phyloP scores from a whole-genome alignment of 768 basidiomycete genomes.

The Lactifluus volemus region DNA sequence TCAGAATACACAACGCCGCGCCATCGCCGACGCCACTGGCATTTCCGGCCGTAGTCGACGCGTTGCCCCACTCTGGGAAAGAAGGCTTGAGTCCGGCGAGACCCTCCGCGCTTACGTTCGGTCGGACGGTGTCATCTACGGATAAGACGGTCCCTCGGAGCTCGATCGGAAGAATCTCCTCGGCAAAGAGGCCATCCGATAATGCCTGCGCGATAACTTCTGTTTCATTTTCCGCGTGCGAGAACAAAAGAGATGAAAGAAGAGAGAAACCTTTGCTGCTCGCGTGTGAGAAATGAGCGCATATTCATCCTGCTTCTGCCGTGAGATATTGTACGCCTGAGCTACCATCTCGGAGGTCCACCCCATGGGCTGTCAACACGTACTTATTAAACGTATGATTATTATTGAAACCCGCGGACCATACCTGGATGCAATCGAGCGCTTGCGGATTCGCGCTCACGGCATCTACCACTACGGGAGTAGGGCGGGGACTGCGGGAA shows the following conservation, averaged over 20 bases:
- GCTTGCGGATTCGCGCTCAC: conserved; percentile 57
- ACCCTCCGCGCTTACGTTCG: conserved; percentile 70
- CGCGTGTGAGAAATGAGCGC: conserved; percentile 82
- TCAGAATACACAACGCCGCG: conserved; percentile 76
- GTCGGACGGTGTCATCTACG: conserved; percentile 81
- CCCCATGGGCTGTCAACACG: conserved; percentile 65
- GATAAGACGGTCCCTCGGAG: conserved; percentile 58
- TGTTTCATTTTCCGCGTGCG: not conserved
- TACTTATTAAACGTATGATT: conserved; percentile 2
- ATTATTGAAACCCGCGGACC: conserved; percentile 1
- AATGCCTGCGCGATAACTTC: conserved; percentile 40
- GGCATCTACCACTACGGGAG: conserved; percentile 51
- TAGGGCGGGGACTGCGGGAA: conserved; percentile 54
- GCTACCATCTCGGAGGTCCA: conserved; percentile 94
- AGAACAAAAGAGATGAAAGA: not conserved
- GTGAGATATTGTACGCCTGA: conserved; percentile 63
- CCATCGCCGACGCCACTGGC: conserved; percentile 90
- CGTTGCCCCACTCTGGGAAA: conserved; percentile 71
- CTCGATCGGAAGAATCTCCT: conserved; percentile 86
- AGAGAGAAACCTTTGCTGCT: conserved; percentile 46
- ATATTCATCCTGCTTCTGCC: conserved; percentile 82
- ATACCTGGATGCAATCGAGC: conserved; percentile 66
- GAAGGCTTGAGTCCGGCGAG: conserved; percentile 76
- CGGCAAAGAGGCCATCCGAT: conserved; percentile 61
- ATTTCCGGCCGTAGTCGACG: conserved; percentile 74